phyloP scores from a whole-genome alignment of 164 flowering plant genomes.

The Magnolia changhungtana region DNA sequence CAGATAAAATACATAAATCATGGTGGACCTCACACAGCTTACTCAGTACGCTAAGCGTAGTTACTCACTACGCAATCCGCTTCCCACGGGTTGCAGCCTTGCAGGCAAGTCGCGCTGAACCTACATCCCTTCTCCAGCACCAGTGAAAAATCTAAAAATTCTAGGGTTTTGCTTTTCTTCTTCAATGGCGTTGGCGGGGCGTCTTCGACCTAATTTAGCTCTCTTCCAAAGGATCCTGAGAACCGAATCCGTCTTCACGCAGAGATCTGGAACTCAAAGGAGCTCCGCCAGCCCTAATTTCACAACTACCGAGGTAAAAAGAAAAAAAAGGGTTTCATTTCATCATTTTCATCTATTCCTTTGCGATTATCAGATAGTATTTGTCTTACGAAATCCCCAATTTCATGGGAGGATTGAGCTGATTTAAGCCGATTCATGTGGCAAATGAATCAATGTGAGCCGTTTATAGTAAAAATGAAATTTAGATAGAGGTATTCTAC shows the following conservation, averaged over 20 bases:
- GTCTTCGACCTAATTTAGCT: slow-evolving; percentile 11
- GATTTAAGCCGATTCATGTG: no score
- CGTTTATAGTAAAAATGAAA: no score
- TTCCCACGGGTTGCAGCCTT: no score
- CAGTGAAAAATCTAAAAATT: neutral
- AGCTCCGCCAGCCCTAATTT: neutral
- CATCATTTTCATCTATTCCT: neutral
- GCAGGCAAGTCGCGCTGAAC: no score
- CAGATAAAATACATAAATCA: no score
- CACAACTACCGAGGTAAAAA: neutral
- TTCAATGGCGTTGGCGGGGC: slow-evolving; percentile 16
- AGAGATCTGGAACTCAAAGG: neutral
- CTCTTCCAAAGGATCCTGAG: slow-evolving; percentile 9
- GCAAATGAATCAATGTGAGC: no score
- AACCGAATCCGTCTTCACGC: neutral
- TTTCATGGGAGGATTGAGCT: no score
- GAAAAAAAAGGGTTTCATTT: neutral
- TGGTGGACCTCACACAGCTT: no score
- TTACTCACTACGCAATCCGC: no score
- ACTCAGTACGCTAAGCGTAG: no score
- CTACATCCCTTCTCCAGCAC: no score
- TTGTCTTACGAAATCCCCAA: neutral
- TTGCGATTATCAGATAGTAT: neutral
- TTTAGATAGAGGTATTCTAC: no score
- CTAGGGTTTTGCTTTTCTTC: neutral